Evolutionary conservation across 371 early-diverging fungal genomes (phyloP).

Genomic region (Mucor irregularis): DNA sequence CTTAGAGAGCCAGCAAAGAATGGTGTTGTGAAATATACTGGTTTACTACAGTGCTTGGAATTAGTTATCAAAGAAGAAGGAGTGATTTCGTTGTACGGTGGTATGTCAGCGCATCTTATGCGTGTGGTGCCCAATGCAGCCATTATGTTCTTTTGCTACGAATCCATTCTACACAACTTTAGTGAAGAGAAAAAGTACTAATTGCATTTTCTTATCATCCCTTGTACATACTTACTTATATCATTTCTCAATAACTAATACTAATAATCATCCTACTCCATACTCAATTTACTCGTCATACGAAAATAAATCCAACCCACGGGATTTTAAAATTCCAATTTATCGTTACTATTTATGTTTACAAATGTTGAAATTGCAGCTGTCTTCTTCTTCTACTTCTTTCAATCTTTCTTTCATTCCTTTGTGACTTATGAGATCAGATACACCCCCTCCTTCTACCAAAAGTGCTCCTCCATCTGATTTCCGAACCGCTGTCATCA

Average conservation of each 20-base stretch:
- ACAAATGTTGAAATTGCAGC: no score
- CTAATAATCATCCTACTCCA: no score
- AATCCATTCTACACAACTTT: constrained; percentile 71
- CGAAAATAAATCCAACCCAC: no score
- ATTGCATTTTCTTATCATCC: no score
- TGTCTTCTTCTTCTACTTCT: no score
- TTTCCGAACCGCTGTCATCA: constrained; percentile 46
- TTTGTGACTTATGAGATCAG: constrained; percentile 63
- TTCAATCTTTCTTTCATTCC: background rate
- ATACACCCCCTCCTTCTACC: background rate
- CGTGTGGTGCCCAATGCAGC: constrained; percentile 96
- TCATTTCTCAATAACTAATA: no score
- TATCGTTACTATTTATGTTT: no score
- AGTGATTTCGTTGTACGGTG: constrained; percentile 85
- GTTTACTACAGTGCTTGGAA: constrained; percentile 71
- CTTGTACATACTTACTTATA: no score
- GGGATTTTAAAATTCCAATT: no score
- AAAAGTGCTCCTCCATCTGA: constrained; percentile 16
- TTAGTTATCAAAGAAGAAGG: constrained; percentile 87
- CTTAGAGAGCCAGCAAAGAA: constrained; percentile 78
- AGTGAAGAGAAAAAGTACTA: constrained; percentile 7
- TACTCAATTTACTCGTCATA: no score
- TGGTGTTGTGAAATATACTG: constrained; percentile 71
- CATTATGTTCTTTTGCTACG: constrained; percentile 94
- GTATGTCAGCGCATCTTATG: constrained; percentile 92